Conservation (phyloP, 768 basidiomycete genomes). For the Steccherinum ochraceum region DNA sequence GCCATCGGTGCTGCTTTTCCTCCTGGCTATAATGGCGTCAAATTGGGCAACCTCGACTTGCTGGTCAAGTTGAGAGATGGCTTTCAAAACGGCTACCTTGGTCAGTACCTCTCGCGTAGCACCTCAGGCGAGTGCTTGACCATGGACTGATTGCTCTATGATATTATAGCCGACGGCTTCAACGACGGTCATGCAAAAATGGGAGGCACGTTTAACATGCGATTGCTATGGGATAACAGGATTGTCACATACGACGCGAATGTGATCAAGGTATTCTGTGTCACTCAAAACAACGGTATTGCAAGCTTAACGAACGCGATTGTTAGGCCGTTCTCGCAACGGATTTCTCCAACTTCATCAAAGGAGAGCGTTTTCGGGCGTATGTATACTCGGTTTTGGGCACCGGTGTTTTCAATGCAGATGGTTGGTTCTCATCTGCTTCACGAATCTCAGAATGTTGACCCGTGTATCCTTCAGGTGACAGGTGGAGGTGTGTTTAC, state of each 20-base stretch:
- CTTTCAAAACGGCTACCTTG: conserved; percentile 53
- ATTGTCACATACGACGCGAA: conserved; percentile 18
- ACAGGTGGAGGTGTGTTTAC: conserved; percentile 26
- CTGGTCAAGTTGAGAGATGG: conserved; percentile 48
- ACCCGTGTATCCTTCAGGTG: conserved; percentile 12
- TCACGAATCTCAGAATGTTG: neutral
- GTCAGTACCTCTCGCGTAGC: conserved; percentile 61
- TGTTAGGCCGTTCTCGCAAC: conserved; percentile 37
- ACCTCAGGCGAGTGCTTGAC: conserved; percentile 46
- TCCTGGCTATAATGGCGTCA: conserved; percentile 25
- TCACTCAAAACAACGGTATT: too few species aligned
- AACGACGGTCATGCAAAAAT: conserved; percentile 1
- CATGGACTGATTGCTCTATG: too few species aligned
- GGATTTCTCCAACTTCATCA: conserved; percentile 36
- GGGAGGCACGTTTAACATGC: conserved; percentile 16
- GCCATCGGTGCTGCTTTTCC: conserved; percentile 7
- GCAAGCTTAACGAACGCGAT: neutral
- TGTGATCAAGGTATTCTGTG: conserved; percentile 25
- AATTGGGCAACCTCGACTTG: conserved; percentile 62
- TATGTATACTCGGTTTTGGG: conserved; percentile 41
- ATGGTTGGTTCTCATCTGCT: conserved; percentile 37
- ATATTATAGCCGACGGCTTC: neutral
- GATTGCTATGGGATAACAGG: conserved; percentile 14
- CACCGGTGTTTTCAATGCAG: conserved; percentile 71
- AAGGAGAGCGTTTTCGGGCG: conserved; percentile 42